Evolutionary conservation across 441 rosid species (phyloP), one percentile per base, ranked within the genome.

Genomic region (Corymbia citriodora): DNA sequence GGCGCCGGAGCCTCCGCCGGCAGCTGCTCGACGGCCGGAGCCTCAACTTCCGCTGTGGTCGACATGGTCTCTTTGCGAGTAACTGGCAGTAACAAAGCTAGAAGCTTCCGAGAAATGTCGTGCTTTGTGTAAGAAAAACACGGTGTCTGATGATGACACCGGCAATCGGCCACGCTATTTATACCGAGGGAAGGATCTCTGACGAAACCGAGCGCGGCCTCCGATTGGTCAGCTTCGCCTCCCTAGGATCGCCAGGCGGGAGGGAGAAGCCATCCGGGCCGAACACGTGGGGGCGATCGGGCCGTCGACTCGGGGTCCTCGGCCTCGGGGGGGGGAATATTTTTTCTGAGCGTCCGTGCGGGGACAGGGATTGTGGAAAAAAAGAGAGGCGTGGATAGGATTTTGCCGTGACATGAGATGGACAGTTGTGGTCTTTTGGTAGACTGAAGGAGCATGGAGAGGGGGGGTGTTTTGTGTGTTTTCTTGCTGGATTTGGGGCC

Each of bases 241-340:
- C 13, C 21, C 27, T 11, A 1, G 91, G 97, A 97, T 96, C 87
- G 93, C 92, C 91, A 93, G 89, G 94, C 91, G 94, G 95, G 87
- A 5, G 33, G 7, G 17, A 13, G 31, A 91, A 92, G 17, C 33
- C 10, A 93, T 96, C 94, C 33, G 10, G 90, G 89, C 31, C 92
- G 83, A 91, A 91, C 98, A 94, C 96, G 95, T 95, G 96, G 93
- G 55, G 5, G 45, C n/a, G 63, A 54, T 55, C 87, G 36, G 87
- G 23, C 63, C 23, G 68, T 57, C n/a, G 7, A 8, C 27, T 33
- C 10, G 29, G 49, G 49, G 36, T 3, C 13, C 54, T 19, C 6
- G 27, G 29, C 23, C 72, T 33, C 63, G 8, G 48, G 16, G 9
- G 16, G n/a, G 13, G 25, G 45, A 59, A 53, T 59, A 61, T n/a